Evolutionary conservation across 2,329 filamentous ascomycete genomes (phyloP), one percentile per base, ranked within the genome.

Genomic region (Botryotinia narcissicola): DNA sequence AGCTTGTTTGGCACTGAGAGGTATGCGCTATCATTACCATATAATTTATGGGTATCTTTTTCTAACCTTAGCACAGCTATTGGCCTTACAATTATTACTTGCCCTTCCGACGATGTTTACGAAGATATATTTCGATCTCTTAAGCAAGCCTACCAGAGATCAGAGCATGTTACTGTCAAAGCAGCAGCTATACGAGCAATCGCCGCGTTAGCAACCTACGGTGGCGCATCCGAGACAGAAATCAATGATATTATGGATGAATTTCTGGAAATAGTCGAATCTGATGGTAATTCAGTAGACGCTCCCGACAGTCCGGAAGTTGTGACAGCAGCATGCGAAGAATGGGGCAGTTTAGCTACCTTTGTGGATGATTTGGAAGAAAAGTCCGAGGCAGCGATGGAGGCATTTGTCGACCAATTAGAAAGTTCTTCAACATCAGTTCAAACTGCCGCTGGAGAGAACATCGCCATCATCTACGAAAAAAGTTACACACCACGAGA

Each of bases 391-490:
- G 84, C 87, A 29, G 89, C 90, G 2, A 87, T 92, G 79, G 89
- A 92, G 59, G 88, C 89, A 3, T 91, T 93, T 76, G 87, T 91
- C 44, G 91, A 93, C 61, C 91, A 93, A 80, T 86, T 93, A 37
- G 87, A 91, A 60, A 90, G 89, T 77, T 85, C 84, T 57, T 87
- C 91, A 74, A 82, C 87, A 0, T 82, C 83, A 14, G 90, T 93
- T 1, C 90, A 92, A 78, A 88, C 92, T 66, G 90, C 91, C 0
- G 89, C 91, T 1, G 91, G 91, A 25, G 90, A 93, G 79, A 91
- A 91, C 78, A 92, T 93, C 76, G 91, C 91, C 0, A 82, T 93
- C 2, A 82, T 93, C 2, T 93, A 89, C 79, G 91, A 93, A 79
- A 92, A 92, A 81, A 91, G 75, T 74, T 83, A 76, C 10, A 83